phyloP scores from a whole-genome alignment of 2,329 filamentous ascomycete genomes.

The Xylariaceae sp. region DNA sequence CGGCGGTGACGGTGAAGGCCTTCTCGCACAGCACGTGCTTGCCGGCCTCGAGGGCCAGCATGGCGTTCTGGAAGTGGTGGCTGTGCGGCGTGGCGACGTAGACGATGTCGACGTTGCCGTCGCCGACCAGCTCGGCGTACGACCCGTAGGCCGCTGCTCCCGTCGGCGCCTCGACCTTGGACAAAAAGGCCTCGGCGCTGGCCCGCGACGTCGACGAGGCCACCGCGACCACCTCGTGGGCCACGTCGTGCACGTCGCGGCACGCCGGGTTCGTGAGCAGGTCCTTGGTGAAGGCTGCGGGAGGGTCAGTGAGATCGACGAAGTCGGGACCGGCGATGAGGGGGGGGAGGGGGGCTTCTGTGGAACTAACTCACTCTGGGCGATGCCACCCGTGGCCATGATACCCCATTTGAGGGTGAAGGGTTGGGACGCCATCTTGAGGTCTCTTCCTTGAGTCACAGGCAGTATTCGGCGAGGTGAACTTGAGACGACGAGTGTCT shows the following conservation, averaged over 20 bases:
- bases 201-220: slow-evolving; percentile 68
- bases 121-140: slow-evolving; percentile 73
- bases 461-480: too few species aligned
- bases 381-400: slow-evolving; percentile 53
- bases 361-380: slow-evolving; percentile 37
- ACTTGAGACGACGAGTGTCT: too few species aligned
- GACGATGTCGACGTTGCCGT: slow-evolving; percentile 73
- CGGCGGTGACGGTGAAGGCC: slow-evolving; percentile 76
- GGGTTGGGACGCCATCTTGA: slow-evolving; percentile 33
- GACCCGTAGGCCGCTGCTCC: slow-evolving; percentile 68
- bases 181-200: slow-evolving; percentile 65
- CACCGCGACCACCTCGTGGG: slow-evolving; percentile 70
- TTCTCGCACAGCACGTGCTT: slow-evolving; percentile 92
- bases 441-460: slow-evolving; percentile 1
- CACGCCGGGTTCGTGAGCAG: slow-evolving; percentile 65
- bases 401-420: slow-evolving; percentile 52
- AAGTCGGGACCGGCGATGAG: neutral
- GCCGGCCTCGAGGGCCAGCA: slow-evolving; percentile 74
- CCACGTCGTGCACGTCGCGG: slow-evolving; percentile 63
- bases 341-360: neutral
- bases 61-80: slow-evolving; percentile 86
- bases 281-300: slow-evolving; percentile 62
- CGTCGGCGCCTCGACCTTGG: slow-evolving; percentile 59
- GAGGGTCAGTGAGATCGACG: slow-evolving; percentile 3
- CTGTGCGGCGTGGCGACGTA: slow-evolving; percentile 89